Conservation (phyloP, 192 early-diverging fungal genomes). For the Endogone sp. region DNA sequence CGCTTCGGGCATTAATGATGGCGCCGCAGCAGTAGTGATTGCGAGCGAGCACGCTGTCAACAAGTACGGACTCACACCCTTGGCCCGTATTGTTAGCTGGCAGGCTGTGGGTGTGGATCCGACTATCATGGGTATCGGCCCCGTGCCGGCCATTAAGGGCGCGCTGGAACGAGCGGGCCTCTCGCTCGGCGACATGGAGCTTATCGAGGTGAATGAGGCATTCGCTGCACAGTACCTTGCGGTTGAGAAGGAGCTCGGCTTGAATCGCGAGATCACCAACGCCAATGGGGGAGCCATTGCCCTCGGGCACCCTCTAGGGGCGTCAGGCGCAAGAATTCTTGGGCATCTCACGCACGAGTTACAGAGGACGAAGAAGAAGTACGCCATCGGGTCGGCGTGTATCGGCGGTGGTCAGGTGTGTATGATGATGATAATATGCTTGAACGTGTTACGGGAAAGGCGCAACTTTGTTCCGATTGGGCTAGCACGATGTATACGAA, state of each 20-base stretch:
- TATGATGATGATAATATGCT: no score
- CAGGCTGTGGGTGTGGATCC: slow-evolving; percentile 87
- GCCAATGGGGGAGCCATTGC: slow-evolving; percentile 92
- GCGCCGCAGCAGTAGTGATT: slow-evolving; percentile 83
- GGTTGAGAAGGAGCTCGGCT: slow-evolving; percentile 82
- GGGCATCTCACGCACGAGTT: slow-evolving; percentile 83
- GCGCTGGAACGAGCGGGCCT: slow-evolving; percentile 81
- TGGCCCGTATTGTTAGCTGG: slow-evolving; percentile 86
- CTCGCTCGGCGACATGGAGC: slow-evolving; percentile 76
- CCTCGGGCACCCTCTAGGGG: slow-evolving; percentile 91
- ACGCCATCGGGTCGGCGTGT: slow-evolving; percentile 92
- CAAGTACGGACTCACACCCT: slow-evolving; percentile 70
- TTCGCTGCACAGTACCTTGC: slow-evolving; percentile 92
- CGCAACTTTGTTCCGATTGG: no score
- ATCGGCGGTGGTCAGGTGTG: slow-evolving; percentile 77
- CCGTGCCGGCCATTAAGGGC: slow-evolving; percentile 84
- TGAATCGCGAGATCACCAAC: slow-evolving; percentile 79
- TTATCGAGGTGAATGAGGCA: slow-evolving; percentile 98
- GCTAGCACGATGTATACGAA: no score
- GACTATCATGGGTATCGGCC: slow-evolving; percentile 95
- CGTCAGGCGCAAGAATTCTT: slow-evolving; percentile 93
- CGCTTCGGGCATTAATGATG: slow-evolving; percentile 93
- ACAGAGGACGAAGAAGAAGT: slow-evolving; percentile 74
- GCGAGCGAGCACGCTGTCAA: slow-evolving; percentile 85
- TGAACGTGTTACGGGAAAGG: no score